Base-by-base conservation (phyloP, 768 basidiomycete genomes). In the Lactarius pseudohatsudake region DNA sequence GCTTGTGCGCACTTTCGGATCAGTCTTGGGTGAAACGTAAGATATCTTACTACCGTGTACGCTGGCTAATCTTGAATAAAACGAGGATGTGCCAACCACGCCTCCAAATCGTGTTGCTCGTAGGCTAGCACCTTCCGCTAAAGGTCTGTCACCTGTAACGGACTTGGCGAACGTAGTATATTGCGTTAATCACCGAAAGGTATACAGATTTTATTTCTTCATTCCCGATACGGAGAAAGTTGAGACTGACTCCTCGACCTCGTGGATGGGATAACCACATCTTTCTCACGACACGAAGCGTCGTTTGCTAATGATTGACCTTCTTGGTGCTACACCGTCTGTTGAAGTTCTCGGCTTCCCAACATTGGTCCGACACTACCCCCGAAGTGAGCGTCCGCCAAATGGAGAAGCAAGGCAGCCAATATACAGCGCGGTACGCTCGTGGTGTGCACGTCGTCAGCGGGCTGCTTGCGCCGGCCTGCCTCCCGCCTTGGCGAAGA, bases 21-120 rank as follows among this genome's bases (percentile, higher is more conserved):
- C 57, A 54, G 61, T 50, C 40, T 57, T 28, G 22, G 13, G 57
- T 40, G 28, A 54, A 15, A 62, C 57, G 65, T 66, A 66, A 66
- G 57, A 59, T 41, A 32, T 36, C 47, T 26, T 66, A 26, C 16
- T n/a, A 55, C 56, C 45, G 8, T 62, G 38, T 59, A 57, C 40
- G 61, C 38, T 53, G 45, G 61, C 30, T 47, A 26, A 57, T 40
- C n/a, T 36, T 26, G 36, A 53, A 61, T 41, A 36, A 57, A 57
- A 30, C 6, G 38, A 40, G 20, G 38, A 62, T 36, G 26, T 11
- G 30, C 53, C 41, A 22, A 22, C 57, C 65, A 62, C 47, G 65
- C 65, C 36, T n/a, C 13, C 41, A 7, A 66, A 36, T 61, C 56
- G 65, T 66, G 65, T 61, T 11, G 26, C 38, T 58, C n/a, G 30